Base-by-base conservation (phyloP, 805 yeast genomes). In the Pichia cabralensis region DNA sequence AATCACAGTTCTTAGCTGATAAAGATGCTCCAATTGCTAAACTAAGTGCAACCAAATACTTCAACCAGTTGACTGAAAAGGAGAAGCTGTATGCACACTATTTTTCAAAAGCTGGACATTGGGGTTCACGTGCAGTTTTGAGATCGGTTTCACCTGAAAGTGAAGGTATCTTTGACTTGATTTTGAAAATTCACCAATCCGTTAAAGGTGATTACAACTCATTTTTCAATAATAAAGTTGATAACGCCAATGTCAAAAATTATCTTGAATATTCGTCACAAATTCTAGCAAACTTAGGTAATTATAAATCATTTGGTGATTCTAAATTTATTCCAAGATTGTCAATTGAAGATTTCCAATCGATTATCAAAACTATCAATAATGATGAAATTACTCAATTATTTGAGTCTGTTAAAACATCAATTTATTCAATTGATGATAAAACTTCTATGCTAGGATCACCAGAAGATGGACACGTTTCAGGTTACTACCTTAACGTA, bases 281-380 rank as follows among this genome's bases (percentile, higher is more conserved):
- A 61, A 76, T 81, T 49, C 61, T 81, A 41, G 64, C 77, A 25
- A 81, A 81, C 56, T 63, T 77, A 54, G 92, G 92, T 45, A 81
- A 81, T 50, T 81, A 71, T 60, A 85, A 80, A 59, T 79, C 92
- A 1, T 85, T 85, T 55, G 96, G 96, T 45, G 95, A 85, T 59
- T 73, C 74, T 46, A 85, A 85, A 57, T 85, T 85, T 50, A 67
- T 85, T 42, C 96, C 96, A 26, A 61, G 73, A 33, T 48, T 83
- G 26, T 37, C 66, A 0, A 49, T 45, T 22, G 68, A 56, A 1
- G 65, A 65, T 6, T 76, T 84, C 45, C 68, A 61, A 37, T 44
- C 58, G 17, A 59, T 81, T 21, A 64, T 70, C n/a, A 55, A 55
- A 22, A 42, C 63, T 2, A 53, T 70, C 15, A 62, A 61, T 28